A percentile compares a stretch with the other conserved stretches of the same genome.
Conservation (phyloP, 2,329 filamentous ascomycete species). For the Mariannaea elegans region DNA sequence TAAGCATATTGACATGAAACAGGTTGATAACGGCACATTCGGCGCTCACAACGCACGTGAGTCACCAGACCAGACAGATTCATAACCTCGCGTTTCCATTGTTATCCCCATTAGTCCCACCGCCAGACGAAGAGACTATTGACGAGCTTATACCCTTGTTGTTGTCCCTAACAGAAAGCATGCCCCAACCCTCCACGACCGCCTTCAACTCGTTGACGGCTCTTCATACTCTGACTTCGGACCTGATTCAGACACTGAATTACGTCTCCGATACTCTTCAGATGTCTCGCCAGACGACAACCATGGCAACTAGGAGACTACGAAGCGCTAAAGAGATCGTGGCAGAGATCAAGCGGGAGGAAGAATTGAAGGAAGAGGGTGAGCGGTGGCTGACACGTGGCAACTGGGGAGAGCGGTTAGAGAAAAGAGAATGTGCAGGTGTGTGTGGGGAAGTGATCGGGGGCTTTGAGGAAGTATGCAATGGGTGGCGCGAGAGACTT, state of each 20-base stretch:
- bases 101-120: conserved; percentile 72
- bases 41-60: conserved; percentile 77
- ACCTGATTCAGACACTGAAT: conserved; percentile 82
- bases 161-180: conserved; percentile 68
- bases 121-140: conserved; percentile 70
- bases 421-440: conserved; percentile 80
- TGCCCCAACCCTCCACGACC: conserved; percentile 71
- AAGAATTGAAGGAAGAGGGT: conserved; percentile 83
- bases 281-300: conserved; percentile 90
- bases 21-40: conserved; percentile 81
- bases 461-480: conserved; percentile 91
- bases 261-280: conserved; percentile 91
- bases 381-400: conserved; percentile 82
- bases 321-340: conserved; percentile 86
- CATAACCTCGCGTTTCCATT: conserved; percentile 77
- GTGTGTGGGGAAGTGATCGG: conserved; percentile 89
- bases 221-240: conserved; percentile 75
- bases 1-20: conserved; percentile 27
- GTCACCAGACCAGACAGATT: conserved; percentile 78
- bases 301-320: conserved; percentile 80
- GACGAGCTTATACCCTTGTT: conserved; percentile 76
- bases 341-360: conserved; percentile 83
- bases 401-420: conserved; percentile 82
- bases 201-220: conserved; percentile 73
- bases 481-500: conserved; percentile 81